Percentiles rank a stretch among this genome's conserved stretches.
phyloP scores from a whole-genome alignment of 495 filamentous ascomycete species.

The Aspergillus haitiensis region DNA sequence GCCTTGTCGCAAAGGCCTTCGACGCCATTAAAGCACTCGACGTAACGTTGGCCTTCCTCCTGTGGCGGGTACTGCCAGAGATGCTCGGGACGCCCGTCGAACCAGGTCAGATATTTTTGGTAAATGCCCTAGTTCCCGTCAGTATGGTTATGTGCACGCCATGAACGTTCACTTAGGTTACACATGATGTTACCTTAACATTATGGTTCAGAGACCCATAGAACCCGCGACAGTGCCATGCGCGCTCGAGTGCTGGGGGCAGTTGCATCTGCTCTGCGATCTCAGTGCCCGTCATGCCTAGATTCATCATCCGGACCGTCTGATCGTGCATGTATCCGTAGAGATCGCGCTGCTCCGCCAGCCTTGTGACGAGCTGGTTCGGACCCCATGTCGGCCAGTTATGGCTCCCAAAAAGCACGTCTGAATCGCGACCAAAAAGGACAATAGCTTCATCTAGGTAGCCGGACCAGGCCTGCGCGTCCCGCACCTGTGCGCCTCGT shows the following conservation, averaged over 20 bases:
- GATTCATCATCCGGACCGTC: constrained; percentile 34
- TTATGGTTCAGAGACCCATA: constrained; percentile 41
- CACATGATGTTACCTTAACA: constrained; percentile 29
- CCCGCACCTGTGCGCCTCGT: constrained; percentile 26
- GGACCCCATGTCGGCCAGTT: constrained; percentile 33
- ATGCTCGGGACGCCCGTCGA: constrained; percentile 35
- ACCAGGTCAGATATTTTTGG: constrained; percentile 38
- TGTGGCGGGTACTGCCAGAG: constrained; percentile 37
- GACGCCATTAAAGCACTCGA: constrained; percentile 27
- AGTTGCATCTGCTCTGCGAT: constrained; percentile 33
- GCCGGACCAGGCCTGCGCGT: constrained; percentile 25
- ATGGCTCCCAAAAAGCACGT: constrained; percentile 29
- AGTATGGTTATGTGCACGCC: background rate
- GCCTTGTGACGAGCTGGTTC: constrained; percentile 17
- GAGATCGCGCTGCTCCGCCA: constrained; percentile 32
- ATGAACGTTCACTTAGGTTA: background rate
- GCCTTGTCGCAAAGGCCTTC: background rate
- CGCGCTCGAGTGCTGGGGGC: constrained; percentile 24
- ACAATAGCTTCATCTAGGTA: constrained; percentile 29
- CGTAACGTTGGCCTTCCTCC: constrained; percentile 28
- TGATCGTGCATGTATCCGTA: constrained; percentile 40
- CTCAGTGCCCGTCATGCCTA: constrained; percentile 29
- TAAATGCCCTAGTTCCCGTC: constrained; percentile 26
- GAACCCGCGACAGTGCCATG: constrained; percentile 31
- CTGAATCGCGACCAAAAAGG: constrained; percentile 19